Base-by-base conservation (phyloP, 495 filamentous ascomycete species). In the Talaromyces thailandensis region DNA sequence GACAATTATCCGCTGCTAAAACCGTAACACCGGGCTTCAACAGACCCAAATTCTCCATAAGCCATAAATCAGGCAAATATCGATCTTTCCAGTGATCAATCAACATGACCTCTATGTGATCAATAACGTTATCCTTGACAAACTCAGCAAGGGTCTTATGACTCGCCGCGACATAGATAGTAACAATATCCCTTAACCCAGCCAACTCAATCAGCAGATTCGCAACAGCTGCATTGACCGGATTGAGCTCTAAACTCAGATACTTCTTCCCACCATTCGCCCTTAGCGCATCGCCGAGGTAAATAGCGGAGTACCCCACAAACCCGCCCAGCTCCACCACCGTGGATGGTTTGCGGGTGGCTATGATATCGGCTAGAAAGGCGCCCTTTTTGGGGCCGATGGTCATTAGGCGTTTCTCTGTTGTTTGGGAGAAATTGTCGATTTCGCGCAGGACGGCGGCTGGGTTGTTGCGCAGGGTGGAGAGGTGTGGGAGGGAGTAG, bases 261-360 rank as follows among this genome's bases (percentile, higher is more conserved):
- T 89, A 91, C 29, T 74, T 70, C 65, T 79, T 75, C 5, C 87
- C 86, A 18, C 85, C 84, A 21, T 78, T 79, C 18, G 79, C 73
- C 31, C 79, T 78, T 3, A 89, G 69, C 3, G 86, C 83, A 12
- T 83, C 79, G 29, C 82, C 87, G 65, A 91, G 91, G 6, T 89
- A 75, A 57, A 92, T 84, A 48, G 86, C 84, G 0, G 88, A 91
- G 75, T 93, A 94, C 50, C 91, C 91, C 31, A 92, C 77, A 72
- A 93, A 95, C 55, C 88, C 87, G 45, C 91, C 91, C 4, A 93
- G 81, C 70, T 95, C 91, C 55, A 94, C 82, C 78, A 92, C 88
- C 5, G 76, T 78, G 43, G 81, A 65, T 0, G 91, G 91, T 68
- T 86, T 88, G 55, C 80, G 67, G 61, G 87, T 74, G 11, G 72